Conservation (phyloP, 257 asterid genomes). For the Verbena officinalis region DNA sequence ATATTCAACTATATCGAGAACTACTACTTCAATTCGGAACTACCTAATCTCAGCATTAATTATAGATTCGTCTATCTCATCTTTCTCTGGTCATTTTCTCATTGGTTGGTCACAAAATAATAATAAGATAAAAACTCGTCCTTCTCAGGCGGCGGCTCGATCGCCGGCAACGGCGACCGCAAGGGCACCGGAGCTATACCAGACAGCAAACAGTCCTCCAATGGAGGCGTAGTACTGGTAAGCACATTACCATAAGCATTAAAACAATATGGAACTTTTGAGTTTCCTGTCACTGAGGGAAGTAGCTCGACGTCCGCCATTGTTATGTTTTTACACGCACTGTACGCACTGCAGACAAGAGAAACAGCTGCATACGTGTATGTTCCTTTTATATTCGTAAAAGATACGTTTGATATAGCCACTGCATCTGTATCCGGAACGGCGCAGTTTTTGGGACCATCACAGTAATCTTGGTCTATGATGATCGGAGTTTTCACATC, state of each 20-base stretch:
- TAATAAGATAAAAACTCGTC: too few relatives aligned
- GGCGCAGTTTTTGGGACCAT: neutral
- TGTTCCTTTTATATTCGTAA: slow-evolving; percentile 28
- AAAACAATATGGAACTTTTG: neutral
- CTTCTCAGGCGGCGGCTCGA: too few relatives aligned
- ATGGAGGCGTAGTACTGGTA: slow-evolving; percentile 18
- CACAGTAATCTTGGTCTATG: slow-evolving; percentile 39
- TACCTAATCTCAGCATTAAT: too few relatives aligned
- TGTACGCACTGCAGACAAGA: slow-evolving; percentile 20
- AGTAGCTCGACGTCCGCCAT: neutral
- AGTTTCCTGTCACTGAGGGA: neutral
- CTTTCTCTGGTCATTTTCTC: too few relatives aligned
- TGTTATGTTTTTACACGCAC: slow-evolving; percentile 20
- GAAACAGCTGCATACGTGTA: slow-evolving; percentile 11
- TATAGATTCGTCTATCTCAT: too few relatives aligned
- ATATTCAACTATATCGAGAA: too few relatives aligned
- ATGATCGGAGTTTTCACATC: slow-evolving; percentile 26
- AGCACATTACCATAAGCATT: slow-evolving; percentile 28
- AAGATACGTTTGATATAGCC: slow-evolving; percentile 24
- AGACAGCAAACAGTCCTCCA: slow-evolving; percentile 24
- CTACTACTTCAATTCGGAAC: too few relatives aligned
- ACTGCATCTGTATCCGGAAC: neutral
- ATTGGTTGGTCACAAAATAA: too few relatives aligned
- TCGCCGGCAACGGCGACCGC: neutral
- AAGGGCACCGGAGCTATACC: neutral